phyloP scores from a whole-genome alignment of 225 moss, liverwort and hornwort genomes.

The Physcomitrium patens region DNA sequence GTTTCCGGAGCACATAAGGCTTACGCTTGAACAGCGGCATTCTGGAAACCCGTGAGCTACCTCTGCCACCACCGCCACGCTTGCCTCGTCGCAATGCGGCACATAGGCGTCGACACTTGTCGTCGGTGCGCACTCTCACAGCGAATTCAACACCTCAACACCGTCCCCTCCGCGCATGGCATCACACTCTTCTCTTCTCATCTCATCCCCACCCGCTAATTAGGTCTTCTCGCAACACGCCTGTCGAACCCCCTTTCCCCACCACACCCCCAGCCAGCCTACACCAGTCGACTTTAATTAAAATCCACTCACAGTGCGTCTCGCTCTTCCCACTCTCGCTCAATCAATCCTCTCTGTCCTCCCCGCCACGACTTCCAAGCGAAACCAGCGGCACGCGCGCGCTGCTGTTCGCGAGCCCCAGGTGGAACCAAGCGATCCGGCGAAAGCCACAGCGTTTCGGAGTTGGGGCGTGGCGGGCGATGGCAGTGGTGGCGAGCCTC shows the following conservation, averaged over 20 bases:
- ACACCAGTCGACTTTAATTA: slow-evolving; percentile 9
- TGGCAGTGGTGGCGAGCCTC: slow-evolving; percentile 4
- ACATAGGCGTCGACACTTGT: neutral
- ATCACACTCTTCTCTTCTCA: neutral
- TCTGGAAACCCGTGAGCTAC: slow-evolving; percentile 47
- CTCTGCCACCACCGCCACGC: slow-evolving; percentile 11
- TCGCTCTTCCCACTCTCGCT: neutral
- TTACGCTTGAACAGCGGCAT: slow-evolving; percentile 99
- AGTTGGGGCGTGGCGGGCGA: neutral
- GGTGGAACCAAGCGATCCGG: neutral
- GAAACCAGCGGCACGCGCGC: neutral
- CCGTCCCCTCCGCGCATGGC: slow-evolving; percentile 22
- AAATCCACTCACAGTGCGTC: slow-evolving; percentile 28
- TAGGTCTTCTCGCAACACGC: slow-evolving; percentile 29
- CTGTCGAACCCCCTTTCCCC: slow-evolving; percentile 33
- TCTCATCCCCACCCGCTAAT: neutral
- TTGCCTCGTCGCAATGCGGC: slow-evolving; percentile 24
- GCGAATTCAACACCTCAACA: slow-evolving; percentile 26
- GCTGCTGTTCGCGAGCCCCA: neutral
- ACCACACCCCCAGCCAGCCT: neutral
- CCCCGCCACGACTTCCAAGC: neutral
- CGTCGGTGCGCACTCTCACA: neutral
- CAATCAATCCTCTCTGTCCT: neutral
- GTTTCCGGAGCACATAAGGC: slow-evolving; percentile 70
- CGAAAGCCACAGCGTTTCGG: neutral